Base-by-base conservation (phyloP, 129 eudicot genomes). In the Silybum marianum region DNA sequence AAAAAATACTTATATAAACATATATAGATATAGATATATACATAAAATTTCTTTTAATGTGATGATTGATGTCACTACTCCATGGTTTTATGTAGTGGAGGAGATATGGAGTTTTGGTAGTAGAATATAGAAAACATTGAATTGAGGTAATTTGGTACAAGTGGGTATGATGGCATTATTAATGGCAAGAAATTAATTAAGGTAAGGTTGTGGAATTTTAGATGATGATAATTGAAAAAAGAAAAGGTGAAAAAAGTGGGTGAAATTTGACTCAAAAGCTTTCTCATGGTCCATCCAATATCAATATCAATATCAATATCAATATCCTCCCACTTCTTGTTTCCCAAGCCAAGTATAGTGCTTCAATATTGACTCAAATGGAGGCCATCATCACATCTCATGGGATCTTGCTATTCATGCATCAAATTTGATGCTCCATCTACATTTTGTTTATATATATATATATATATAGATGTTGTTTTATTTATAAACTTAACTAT, bases 301-400 rank as follows among this genome's bases (percentile, higher is more conserved):
- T 40, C 69, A 48, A 83, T 83, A 63, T 40, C 69, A 48, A 48
- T 48, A 48, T 38, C 34, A 32, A 32, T 32, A 32, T 32, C 36
- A 32, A 32, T 32, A 19, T 44, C 44, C 44, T 71, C 69, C 75
- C 69, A 67, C 48, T 76, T 82, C 78, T 77, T 82, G 48, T 13
- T 83, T 77, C 78, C 78, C 79, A 74, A 68, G 80, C 85, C 85
- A 82, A 75, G 80, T 73, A 78, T 83, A 72, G 86, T 83, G 86
- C 79, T 78, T 40, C 86, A 83, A 77, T 24, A 39, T 83, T 71
- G 82, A 83, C 86, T 40, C 25, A 83, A 72, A 71, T 72, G 14
- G 68, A 42, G 72, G 69, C 60, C 82, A 83, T 78, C 60, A 83
- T 83, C 23, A 71, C 83, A 77, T 83, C 23, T 78, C 83, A 77